Base-by-base conservation (phyloP, 108 stramenopile genomes). In the Phaeodactylum tricornutum region DNA sequence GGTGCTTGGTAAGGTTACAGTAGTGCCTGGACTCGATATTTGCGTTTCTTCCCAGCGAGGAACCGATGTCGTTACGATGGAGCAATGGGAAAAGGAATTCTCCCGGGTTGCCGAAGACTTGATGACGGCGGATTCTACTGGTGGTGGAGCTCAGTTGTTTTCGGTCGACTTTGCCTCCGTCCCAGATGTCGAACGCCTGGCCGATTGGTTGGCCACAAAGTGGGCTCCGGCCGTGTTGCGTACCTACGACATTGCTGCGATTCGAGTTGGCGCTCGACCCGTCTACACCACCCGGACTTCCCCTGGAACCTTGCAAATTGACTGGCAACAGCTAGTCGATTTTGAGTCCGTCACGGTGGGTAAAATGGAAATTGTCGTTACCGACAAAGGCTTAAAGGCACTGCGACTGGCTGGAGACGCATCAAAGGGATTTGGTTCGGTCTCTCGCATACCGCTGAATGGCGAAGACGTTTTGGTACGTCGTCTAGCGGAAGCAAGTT, bases 181-280 rank as follows among this genome's bases (percentile, higher is more conserved):
- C 14, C 69, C 74, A 7, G 63, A 73, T 41, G 67, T 63, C 11
- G 64, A 67, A 22, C 70, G 81, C 29, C 56, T 87, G 43, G 73
- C 81, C 8, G 79, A 81, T 34, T 87, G 85, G 85, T 38, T 87
- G 16, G 78, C 85, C 19, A 74, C 79, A 17, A 87, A 87, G 43
- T 87, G 85, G 85, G 85, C 85, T 16, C 85, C 85, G 7, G 77
- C 81, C 9, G 75, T 87, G 29, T 44, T 87, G 21, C 64, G 76
- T 26, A 80, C 81, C 3, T 87, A 83, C 38, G 85, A 87, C 29
- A 82, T 87, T 69, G 80, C 85, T 16, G 77, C 77, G 1, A 87
- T 77, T 47, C 72, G 85, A 6, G 72, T 71, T 7, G 85, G 85
- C 1, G 78, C 61, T 1, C 70, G 85, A 32, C 75, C 85, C 17